phyloP scores from a whole-genome alignment of 2,329 filamentous ascomycete species.

The Aureobasidium sp. region DNA sequence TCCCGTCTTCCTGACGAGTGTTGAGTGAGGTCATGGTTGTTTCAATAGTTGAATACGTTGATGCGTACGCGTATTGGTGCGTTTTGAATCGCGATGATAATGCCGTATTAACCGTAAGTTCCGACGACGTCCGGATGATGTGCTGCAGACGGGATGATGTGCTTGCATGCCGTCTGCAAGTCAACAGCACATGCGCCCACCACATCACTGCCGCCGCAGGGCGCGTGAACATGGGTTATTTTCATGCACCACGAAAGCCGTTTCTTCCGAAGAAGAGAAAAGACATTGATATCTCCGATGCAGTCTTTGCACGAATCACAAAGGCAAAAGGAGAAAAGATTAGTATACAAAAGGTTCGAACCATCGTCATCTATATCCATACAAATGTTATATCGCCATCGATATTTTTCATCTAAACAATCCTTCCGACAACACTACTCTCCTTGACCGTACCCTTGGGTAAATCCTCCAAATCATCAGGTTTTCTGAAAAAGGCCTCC shows the following conservation, averaged over 20 bases:
- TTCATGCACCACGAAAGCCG: too few species aligned
- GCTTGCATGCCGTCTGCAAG: too few species aligned
- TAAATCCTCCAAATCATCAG: slow-evolving; percentile 23
- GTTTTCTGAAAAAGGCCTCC: slow-evolving; percentile 33
- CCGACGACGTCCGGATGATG: background rate
- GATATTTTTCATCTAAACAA: background rate
- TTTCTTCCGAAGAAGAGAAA: background rate
- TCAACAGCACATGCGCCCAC: too few species aligned
- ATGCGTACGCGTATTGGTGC: background rate
- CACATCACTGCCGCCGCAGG: too few species aligned
- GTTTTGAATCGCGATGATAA: background rate
- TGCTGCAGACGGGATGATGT: background rate
- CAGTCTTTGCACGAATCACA: too few species aligned
- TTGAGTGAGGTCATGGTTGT: background rate
- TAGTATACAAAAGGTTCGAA: background rate
- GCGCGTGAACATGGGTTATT: too few species aligned
- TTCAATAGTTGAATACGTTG: background rate
- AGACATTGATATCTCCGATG: too few species aligned
- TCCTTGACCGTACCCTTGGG: background rate
- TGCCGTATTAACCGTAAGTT: background rate
- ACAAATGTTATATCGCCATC: too few species aligned
- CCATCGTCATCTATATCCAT: background rate
- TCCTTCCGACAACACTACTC: background rate
- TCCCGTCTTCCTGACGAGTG: too few species aligned
- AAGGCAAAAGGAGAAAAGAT: too few species aligned